Percentiles rank a stretch among this genome's conserved stretches.
Evolutionary conservation across 176 grass and related monocot species (phyloP).

Genomic region (Musa beccarii): DNA sequence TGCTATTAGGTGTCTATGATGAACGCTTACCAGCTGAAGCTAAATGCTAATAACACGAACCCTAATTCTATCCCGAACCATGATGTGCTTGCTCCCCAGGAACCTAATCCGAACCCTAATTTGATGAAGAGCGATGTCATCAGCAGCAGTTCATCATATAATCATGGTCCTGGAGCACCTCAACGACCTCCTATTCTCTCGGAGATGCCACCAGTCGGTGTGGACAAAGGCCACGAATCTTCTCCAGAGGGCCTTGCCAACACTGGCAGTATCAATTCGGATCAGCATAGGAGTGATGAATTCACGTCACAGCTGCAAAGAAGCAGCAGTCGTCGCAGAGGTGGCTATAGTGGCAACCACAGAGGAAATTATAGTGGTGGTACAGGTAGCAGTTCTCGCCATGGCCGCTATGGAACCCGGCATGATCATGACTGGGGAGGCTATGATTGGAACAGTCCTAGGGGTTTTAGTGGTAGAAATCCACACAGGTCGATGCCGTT

Average conservation of each 20-base stretch:
- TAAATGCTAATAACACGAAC: constrained; percentile 29
- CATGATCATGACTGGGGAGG: constrained; percentile 42
- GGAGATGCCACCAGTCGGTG: not conserved
- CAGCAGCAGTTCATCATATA: not conserved
- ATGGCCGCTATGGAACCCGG: constrained; percentile 34
- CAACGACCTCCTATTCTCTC: not conserved
- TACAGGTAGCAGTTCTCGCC: not conserved
- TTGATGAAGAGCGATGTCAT: not conserved
- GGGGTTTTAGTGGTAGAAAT: constrained; percentile 32
- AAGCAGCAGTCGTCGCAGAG: not conserved
- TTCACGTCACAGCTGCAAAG: not conserved
- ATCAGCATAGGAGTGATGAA: not conserved
- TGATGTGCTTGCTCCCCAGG: not conserved
- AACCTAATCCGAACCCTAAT: constrained; percentile 1
- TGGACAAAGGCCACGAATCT: not conserved
- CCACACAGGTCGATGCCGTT: constrained; percentile 4
- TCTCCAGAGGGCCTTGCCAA: not conserved
- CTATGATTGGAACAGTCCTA: constrained; percentile 22
- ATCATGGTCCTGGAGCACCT: not conserved
- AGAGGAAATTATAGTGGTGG: not conserved
- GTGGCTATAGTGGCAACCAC: not conserved
- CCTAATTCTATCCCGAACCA: constrained; percentile 18
- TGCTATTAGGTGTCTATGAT: constrained; percentile 37
- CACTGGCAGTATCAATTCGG: not conserved
- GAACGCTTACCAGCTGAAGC: constrained; percentile 10